Conservation (phyloP, 129 eudicot genomes). For the Helichrysum umbraculigerum region DNA sequence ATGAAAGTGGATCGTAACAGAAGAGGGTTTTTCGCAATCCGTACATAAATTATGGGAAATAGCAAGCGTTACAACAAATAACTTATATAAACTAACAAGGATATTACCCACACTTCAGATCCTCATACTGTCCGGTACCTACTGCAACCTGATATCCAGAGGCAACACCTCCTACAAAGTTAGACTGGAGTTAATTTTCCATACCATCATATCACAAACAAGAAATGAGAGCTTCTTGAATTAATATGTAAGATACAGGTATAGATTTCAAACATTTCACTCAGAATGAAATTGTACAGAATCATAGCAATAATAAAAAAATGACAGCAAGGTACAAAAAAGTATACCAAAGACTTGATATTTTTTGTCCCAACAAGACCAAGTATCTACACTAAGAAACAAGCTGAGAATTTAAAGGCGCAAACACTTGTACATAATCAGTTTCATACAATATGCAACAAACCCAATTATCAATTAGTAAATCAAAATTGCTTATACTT, state of each 20-base stretch:
- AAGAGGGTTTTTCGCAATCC: neutral
- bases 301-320: too few relatives aligned
- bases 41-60: neutral
- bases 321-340: neutral
- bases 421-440: neutral
- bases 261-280: too few relatives aligned
- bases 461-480: neutral
- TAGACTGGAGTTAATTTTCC: neutral
- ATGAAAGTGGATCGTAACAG: too few relatives aligned
- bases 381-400: neutral
- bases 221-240: neutral
- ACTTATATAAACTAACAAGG: conserved; percentile 1
- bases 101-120: conserved; percentile 74
- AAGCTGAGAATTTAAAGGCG: neutral
- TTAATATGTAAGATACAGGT: neutral
- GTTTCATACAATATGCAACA: neutral
- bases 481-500: neutral
- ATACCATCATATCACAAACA: neutral
- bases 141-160: conserved; percentile 67
- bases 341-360: neutral
- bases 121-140: conserved; percentile 73
- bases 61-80: neutral
- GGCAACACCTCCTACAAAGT: conserved; percentile 45
- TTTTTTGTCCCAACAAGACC: neutral
- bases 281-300: too few relatives aligned